Evolutionary conservation across 768 basidiomycete species (phyloP).

Genomic region (Termitomyces sp.): DNA sequence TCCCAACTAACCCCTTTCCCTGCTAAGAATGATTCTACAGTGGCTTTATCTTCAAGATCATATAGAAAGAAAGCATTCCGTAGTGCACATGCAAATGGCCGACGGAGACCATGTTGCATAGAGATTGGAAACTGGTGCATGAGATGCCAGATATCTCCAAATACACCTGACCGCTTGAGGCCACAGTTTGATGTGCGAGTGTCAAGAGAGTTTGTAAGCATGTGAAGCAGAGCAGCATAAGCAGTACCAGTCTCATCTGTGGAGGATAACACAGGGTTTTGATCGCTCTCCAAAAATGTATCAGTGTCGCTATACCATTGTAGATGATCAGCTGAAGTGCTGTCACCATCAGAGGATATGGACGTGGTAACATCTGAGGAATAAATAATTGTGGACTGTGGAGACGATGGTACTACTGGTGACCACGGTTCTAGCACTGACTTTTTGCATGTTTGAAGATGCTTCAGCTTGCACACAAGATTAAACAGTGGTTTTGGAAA

Average conservation of each 20-base stretch:
- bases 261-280: background rate
- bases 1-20: constrained; percentile 5
- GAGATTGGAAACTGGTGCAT: constrained; percentile 21
- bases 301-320: background rate
- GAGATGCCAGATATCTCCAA: too few relatives aligned
- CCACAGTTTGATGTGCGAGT: background rate
- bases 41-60: constrained; percentile 16
- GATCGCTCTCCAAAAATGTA: background rate
- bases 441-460: background rate
- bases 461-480: background rate
- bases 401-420: background rate
- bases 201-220: background rate
- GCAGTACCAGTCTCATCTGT: background rate
- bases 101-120: constrained; percentile 17
- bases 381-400: background rate
- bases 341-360: background rate
- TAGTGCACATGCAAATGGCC: constrained; percentile 17
- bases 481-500: background rate
- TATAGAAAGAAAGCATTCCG: constrained; percentile 20
- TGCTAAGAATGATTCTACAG: constrained; percentile 2
- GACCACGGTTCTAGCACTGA: background rate
- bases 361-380: background rate
- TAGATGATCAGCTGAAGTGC: background rate
- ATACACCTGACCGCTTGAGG: constrained; percentile 3
- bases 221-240: too few relatives aligned